Base-by-base conservation (phyloP, 192 early-diverging fungal genomes). In the Backusella australiensis region DNA sequence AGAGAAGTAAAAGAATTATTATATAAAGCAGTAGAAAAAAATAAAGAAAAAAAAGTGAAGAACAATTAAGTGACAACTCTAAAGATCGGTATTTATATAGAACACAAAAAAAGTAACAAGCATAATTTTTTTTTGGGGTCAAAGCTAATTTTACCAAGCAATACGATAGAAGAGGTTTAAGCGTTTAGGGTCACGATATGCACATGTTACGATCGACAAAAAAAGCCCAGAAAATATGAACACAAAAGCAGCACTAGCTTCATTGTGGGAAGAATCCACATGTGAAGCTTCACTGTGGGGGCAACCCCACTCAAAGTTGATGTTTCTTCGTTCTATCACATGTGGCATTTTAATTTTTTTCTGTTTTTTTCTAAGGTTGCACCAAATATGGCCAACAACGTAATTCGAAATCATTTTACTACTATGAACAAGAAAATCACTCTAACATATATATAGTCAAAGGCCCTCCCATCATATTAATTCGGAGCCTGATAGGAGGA, bases 201-300 rank as follows among this genome's bases (percentile, higher is more conserved):
- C 53, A 59, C 53, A 59, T 59, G 53, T 59, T 59, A 59, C n/a
- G 53, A 59, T 59, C 53, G 53, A 59, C 53, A 59, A 59, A 59
- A 59, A 26, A 26, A 23, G 53, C 53, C 11, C 53, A 59, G 53
- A 59, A 12, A 23, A 59, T 11, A 23, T 23, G 53, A 59, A 59
- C 53, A 59, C 53, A 59, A 59, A 59, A 59, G 53, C 53, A 59
- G 53, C 53, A 59, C 53, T 59, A 59, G 21, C 9, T 59, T 59
- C 53, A 19, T 59, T 59, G 53, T 59, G 53, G 53, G 53, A 59
- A 59, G 53, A 59, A 59, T 59, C 53, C 53, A 59, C 53, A 59
- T 59, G 53, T 59, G 53, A 59, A 59, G 53, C 53, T 59, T 23
- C 53, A 59, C 21, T 59, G 53, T 59, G 53, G 53, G 53, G 53